These are phyloP conservation scores for Tympanopsis confertula DNA, from an alignment of 2,329 filamentous ascomycete species.

Conservation along the genomic window DNA sequence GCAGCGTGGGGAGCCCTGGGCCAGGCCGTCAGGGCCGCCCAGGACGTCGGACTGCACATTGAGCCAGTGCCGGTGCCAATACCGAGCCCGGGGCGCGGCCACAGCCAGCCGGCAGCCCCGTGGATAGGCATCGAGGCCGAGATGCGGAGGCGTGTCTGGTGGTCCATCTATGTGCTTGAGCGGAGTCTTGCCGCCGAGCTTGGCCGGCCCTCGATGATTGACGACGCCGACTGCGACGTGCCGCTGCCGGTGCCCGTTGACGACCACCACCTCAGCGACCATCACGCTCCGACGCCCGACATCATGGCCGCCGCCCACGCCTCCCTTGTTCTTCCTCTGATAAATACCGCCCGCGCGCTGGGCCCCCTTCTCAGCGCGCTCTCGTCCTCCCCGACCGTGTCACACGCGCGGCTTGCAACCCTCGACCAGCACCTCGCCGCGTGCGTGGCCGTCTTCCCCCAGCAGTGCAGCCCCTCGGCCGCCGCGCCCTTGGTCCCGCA, in stretches of 20 bases:
- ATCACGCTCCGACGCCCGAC: background rate
- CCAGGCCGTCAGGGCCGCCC: constrained; percentile 65
- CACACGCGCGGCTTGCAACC: background rate
- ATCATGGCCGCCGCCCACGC: too few species aligned
- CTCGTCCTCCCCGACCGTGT: background rate
- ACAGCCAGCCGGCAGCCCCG: background rate
- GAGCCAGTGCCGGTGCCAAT: constrained; percentile 64
- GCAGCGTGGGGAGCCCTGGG: constrained; percentile 81
- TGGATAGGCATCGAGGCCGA: constrained; percentile 60
- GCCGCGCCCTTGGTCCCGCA: background rate
- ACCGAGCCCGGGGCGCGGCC: too few species aligned
- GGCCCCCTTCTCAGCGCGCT: background rate
- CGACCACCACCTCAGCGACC: constrained; percentile 63
- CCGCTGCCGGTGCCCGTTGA: constrained; percentile 68
- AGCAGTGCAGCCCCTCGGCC: background rate
- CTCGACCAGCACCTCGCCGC: background rate
- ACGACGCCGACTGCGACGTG: constrained; percentile 81
- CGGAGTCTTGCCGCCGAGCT: constrained; percentile 70
- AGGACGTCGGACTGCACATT: constrained; percentile 71
- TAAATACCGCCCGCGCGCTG: background rate
- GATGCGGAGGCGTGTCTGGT: constrained; percentile 83
- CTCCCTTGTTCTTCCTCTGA: background rate
- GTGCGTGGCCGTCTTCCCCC: background rate
- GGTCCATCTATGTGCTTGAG: constrained; percentile 85
- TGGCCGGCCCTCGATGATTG: constrained; percentile 69